Percentiles rank a stretch among this genome's conserved stretches.
Evolutionary conservation across 2,329 filamentous ascomycete genomes (phyloP).

Genomic region (Monilinia vaccinii-corymbosi): DNA sequence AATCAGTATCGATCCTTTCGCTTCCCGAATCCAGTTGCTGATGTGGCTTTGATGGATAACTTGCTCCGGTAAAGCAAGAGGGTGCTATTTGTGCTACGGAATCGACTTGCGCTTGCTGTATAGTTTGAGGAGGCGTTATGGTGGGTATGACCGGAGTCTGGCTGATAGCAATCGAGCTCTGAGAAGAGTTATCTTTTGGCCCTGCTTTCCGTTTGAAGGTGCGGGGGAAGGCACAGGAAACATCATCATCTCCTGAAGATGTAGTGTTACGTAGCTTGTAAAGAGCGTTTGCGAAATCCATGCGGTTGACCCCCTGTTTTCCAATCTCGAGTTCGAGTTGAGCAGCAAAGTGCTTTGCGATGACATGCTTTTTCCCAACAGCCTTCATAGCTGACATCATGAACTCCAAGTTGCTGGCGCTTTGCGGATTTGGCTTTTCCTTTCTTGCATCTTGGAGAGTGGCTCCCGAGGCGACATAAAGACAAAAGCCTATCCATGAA

Average conservation of each 20-base stretch:
- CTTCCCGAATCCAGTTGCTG: not conserved
- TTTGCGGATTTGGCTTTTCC: conserved; percentile 15
- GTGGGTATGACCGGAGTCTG: not conserved
- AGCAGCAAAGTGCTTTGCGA: conserved; percentile 77
- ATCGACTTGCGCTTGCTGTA: not conserved
- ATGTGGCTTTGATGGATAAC: not conserved
- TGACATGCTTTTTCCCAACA: conserved; percentile 61
- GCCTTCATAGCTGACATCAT: conserved; percentile 70
- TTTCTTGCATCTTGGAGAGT: conserved; percentile 66
- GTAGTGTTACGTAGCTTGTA: not conserved
- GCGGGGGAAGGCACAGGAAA: not conserved
- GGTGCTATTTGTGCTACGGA: not conserved
- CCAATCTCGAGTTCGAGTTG: conserved; percentile 80
- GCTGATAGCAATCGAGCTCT: not conserved
- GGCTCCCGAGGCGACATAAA: conserved; percentile 78
- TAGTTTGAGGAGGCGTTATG: not conserved
- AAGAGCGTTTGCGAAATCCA: not conserved
- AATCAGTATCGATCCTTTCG: conserved; percentile 6
- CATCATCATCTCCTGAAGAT: not conserved
- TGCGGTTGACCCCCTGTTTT: conserved; percentile 11
- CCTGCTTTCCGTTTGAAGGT: not conserved
- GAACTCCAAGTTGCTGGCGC: conserved; percentile 54
- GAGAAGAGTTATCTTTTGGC: not conserved
- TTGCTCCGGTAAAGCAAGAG: not conserved
- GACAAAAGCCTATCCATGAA: conserved; percentile 69